Base-by-base conservation (phyloP, 1,139 yeast species). In the Kluyveromyces marxianus region DNA sequence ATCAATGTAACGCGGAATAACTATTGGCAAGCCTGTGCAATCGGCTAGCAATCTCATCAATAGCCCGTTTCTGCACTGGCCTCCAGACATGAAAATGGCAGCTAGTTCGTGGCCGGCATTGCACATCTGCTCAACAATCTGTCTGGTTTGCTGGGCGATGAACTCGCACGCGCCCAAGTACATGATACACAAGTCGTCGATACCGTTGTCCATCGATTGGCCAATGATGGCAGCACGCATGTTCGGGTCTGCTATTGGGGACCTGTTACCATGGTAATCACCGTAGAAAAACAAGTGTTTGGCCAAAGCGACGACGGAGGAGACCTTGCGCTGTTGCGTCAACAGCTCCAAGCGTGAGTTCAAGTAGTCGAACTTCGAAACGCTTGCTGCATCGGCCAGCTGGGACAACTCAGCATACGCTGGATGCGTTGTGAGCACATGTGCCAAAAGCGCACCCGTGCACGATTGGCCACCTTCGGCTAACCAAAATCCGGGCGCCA, bases 381-480 rank as follows among this genome's bases (percentile, higher is more conserved):
- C 71, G 48, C 79, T 79, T 3, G 85, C 77, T 25, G 81, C 76
- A 51, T 76, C 80, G 1, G 94, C 77, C 46, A 74, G 64, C 52
- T 76, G 78, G 7, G 79, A 74, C 46, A 90, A 74, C 58, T 85
- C 86, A 7, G 77, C 71, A 55, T 81, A 81, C 0, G 97, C 95
- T 0, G 97, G 97, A 61, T 92, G 98, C 21, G 85, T 82, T 4
- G 88, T 74, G 52, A 92, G 69, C n/a, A 90, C 94, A 66, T 88
- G 96, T 3, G 92, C 94, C 56, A 92, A 74, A 44, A 92, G 74
- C 34, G 95, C 96, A 54, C 98, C 98, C 2, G 98, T 92, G 62
- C 96, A 85, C 25, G 95, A 84, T 67, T 92, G 98, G 24, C 98
- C 98, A 60, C 98, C 98, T 69, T 92, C 98, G n/a, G 97, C 96